A percentile compares a stretch with the other conserved stretches of the same genome.
Evolutionary conservation across 2,329 filamentous ascomycete species (phyloP).

Genomic region (Claviceps paspali): DNA sequence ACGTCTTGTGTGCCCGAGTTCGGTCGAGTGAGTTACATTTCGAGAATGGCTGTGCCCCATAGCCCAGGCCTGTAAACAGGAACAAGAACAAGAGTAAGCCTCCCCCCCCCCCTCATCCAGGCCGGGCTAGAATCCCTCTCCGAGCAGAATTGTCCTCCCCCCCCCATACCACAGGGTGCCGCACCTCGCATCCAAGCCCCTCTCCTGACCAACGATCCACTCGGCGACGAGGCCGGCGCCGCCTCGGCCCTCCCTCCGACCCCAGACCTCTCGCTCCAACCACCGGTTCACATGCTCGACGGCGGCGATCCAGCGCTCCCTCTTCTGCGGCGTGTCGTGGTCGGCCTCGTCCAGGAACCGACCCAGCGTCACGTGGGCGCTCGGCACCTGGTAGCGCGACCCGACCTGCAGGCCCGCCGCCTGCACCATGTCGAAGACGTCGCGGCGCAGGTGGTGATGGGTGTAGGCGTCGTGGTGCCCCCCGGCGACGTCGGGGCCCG

Average conservation of each 20-base stretch:
- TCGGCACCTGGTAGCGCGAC: slow-evolving; percentile 76
- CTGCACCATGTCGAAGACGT: slow-evolving; percentile 50
- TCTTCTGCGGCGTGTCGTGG: slow-evolving; percentile 40
- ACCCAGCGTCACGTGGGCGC: slow-evolving; percentile 76
- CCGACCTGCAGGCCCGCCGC: slow-evolving; percentile 52
- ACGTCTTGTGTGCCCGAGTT: too few species aligned
- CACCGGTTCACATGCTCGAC: slow-evolving; percentile 67
- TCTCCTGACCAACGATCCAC: slow-evolving; percentile 81
- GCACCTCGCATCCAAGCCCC: slow-evolving; percentile 58
- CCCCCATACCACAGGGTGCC: slow-evolving; percentile 80
- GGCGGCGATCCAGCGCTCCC: slow-evolving; percentile 47
- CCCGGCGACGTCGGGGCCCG: slow-evolving; percentile 19
- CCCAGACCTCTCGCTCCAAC: slow-evolving; percentile 59
- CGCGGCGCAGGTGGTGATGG: slow-evolving; percentile 79
- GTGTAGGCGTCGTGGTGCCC: slow-evolving; percentile 49
- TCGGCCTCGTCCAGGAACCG: slow-evolving; percentile 60
- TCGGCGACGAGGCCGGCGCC: slow-evolving; percentile 42
- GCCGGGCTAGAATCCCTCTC: slow-evolving; percentile 40
- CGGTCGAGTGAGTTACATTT: too few species aligned
- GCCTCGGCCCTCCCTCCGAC: slow-evolving; percentile 22
- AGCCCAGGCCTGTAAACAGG: too few species aligned
- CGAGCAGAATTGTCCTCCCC: slow-evolving; percentile 51
- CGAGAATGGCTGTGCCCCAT: too few species aligned
- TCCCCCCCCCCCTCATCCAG: not conserved
- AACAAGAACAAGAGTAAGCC: too few species aligned